These are phyloP conservation scores for Apostasia shenzhenica DNA, from an alignment of 106 monocot genomes.

Conservation along the genomic window DNA sequence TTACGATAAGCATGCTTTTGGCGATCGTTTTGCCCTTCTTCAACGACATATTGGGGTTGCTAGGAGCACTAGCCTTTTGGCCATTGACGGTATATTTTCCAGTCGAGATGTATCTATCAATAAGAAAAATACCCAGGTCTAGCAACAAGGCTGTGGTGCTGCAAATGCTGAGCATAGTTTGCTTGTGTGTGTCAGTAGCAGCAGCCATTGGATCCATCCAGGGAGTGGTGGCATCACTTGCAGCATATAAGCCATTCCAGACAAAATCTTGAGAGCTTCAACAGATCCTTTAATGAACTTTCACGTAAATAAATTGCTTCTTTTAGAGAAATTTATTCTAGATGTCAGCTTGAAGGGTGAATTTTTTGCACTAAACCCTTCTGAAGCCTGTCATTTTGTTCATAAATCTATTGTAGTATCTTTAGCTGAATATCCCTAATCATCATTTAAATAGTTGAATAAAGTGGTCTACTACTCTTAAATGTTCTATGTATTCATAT, in stretches of 20 bases:
- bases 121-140: conserved; percentile 12
- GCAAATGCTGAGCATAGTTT: conserved; percentile 37
- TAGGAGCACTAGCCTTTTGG: conserved; percentile 65
- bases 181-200: conserved; percentile 42
- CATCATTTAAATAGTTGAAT: no score
- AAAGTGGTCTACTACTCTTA: no score
- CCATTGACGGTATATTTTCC: conserved; percentile 66
- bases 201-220: conserved; percentile 46
- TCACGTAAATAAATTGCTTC: no score
- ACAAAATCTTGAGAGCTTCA: conserved; percentile 19
- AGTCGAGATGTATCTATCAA: conserved; percentile 49
- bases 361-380: no score
- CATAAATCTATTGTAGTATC: no score
- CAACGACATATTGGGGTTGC: conserved; percentile 48
- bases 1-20: conserved; percentile 31
- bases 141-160: conserved; percentile 28
- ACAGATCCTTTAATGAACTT: background rate
- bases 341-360: no score
- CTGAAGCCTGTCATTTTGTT: no score
- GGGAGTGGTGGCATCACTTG: conserved; percentile 29
- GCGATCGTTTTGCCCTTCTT: conserved; percentile 69
- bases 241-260: conserved; percentile 38
- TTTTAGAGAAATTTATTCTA: no score
- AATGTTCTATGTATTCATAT: no score
- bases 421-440: no score